phyloP scores from a whole-genome alignment of 306 rosid species.

The Inga leiocalycina region DNA sequence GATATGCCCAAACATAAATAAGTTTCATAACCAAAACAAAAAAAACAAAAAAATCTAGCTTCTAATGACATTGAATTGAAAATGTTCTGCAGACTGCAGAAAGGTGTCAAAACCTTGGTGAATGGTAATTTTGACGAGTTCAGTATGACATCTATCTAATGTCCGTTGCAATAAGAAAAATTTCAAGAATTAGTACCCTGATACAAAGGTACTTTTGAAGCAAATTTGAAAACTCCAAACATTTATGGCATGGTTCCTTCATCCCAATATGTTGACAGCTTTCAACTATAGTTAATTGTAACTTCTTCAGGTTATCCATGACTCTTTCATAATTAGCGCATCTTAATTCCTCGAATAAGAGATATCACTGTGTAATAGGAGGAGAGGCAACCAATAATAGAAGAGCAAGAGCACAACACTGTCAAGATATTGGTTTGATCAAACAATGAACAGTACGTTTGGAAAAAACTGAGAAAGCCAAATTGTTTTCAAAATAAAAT shows the following conservation, averaged over 20 bases:
- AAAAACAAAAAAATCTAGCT: not conserved
- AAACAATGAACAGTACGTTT: not conserved
- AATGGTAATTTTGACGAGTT: not conserved
- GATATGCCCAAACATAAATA: not conserved
- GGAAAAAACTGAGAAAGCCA: not conserved
- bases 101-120: not conserved
- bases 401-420: conserved; percentile 12
- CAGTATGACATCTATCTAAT: conserved; percentile 5
- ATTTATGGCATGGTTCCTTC: not conserved
- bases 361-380: not conserved
- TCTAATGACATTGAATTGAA: not conserved
- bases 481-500: not conserved
- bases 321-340: not conserved
- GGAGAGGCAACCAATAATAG: not conserved
- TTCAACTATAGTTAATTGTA: not conserved
- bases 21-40: not conserved
- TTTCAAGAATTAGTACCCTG: not conserved
- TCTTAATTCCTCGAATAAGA: not conserved
- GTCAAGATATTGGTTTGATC: not conserved
- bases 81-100: not conserved
- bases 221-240: conserved; percentile 23
- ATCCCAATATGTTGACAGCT: conserved; percentile 22
- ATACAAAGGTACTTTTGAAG: not conserved
- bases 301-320: not conserved
- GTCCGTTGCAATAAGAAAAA: not conserved